Conservation (phyloP, 2,329 filamentous ascomycete genomes). For the Xylaria sp. region DNA sequence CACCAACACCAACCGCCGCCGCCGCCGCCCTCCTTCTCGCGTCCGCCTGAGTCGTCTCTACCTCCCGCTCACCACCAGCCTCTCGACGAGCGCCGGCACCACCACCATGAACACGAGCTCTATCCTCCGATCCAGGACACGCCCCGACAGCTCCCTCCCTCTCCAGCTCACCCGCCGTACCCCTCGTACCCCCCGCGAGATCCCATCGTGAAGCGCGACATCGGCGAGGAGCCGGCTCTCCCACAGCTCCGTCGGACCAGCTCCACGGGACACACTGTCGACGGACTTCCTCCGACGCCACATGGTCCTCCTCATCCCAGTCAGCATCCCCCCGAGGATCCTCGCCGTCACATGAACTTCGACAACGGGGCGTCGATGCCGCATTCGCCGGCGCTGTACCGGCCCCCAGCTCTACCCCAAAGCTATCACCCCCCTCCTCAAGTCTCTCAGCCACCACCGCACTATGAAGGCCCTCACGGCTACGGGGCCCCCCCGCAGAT, state of each 20-base stretch:
- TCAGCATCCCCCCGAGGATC: constrained; percentile 58
- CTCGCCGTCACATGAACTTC: constrained; percentile 64
- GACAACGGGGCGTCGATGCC: constrained; percentile 60
- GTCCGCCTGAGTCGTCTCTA: constrained; percentile 53
- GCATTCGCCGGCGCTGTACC: constrained; percentile 54
- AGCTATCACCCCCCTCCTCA: constrained; percentile 46
- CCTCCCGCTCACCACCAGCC: constrained; percentile 57
- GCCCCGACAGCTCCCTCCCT: constrained; percentile 59
- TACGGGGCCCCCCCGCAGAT: constrained; percentile 51
- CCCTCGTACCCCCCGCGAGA: constrained; percentile 61
- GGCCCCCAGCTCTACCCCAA: constrained; percentile 43
- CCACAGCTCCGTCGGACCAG: constrained; percentile 62
- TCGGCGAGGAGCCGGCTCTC: constrained; percentile 58
- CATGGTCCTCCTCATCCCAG: constrained; percentile 51
- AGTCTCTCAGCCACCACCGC: constrained; percentile 45
- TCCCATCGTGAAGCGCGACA: constrained; percentile 67
- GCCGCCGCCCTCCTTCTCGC: constrained; percentile 51
- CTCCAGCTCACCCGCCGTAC: constrained; percentile 58
- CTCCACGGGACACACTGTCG: constrained; percentile 59
- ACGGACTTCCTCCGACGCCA: constrained; percentile 51
- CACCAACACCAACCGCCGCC: constrained; percentile 51
- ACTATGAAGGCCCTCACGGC: constrained; percentile 53
- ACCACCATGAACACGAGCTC: constrained; percentile 66
- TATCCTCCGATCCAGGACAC: constrained; percentile 67
- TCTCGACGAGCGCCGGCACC: constrained; percentile 65